Conservation (phyloP, 306 rosid genomes). For the Aeschynomene evenia region DNA sequence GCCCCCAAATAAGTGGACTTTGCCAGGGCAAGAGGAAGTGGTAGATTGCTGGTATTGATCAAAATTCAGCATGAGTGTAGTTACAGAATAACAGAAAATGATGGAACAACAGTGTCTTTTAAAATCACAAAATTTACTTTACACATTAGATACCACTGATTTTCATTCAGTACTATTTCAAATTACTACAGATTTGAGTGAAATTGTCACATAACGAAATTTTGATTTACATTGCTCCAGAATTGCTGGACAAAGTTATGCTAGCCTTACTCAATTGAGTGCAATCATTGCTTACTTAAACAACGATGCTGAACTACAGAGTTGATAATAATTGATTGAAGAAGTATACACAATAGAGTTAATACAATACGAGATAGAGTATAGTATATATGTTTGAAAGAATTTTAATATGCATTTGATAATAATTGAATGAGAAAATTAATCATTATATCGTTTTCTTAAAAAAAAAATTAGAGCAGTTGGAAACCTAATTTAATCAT, state of each 20-base stretch:
- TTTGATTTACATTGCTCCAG: background rate
- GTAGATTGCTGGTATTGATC: conserved; percentile 90
- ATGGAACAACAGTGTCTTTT: conserved; percentile 5
- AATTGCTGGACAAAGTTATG: background rate
- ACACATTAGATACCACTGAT: background rate
- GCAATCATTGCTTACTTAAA: background rate
- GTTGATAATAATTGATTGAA: too few species aligned
- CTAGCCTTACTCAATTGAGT: background rate
- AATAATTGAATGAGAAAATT: too few species aligned
- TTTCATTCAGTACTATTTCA: conserved; percentile 8
- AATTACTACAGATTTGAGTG: background rate
- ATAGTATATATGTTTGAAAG: too few species aligned
- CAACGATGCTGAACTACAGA: too few species aligned
- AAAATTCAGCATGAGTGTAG: conserved; percentile 16
- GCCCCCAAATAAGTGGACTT: conserved; percentile 60
- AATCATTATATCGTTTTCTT: too few species aligned
- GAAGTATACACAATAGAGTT: too few species aligned
- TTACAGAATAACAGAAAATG: conserved; percentile 18
- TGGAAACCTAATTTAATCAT: too few species aligned
- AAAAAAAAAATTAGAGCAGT: too few species aligned
- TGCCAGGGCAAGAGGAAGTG: conserved; percentile 56
- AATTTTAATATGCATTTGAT: too few species aligned
- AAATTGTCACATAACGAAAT: background rate
- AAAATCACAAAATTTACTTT: background rate
- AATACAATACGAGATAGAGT: too few species aligned